Base-by-base conservation (phyloP, 495 filamentous ascomycete species). In the Hypomontagnella submonticulosa region DNA sequence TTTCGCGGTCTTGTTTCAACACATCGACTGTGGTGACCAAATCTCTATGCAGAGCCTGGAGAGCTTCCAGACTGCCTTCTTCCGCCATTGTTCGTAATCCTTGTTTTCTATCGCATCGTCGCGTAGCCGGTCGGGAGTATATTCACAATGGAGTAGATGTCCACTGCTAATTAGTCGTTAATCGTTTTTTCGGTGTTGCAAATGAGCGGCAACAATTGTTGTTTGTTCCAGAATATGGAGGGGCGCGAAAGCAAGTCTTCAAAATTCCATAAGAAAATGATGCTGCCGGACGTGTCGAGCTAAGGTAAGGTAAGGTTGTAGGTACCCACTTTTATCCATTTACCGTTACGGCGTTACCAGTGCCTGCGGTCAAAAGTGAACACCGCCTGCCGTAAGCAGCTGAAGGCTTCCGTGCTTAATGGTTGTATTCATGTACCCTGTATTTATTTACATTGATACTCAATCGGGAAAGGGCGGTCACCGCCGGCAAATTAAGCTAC, bases 11-110 rank as follows among this genome's bases (percentile, higher is more conserved):
- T 83, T 66, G 55, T 43, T 69, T 72, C 27, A 74, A 83, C 18
- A 81, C 79, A 51, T 90, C 84, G 41, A 83, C 80, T 47, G 93
- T 79, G 44, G 87, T 85, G 61, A 87, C 77, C 49, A 97, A 84
- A 75, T 97, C 92, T 67, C 86, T 84, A 74, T 93, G 90, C 46
- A 97, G 83, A 75, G 83, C 88, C 74, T 89, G 86, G 61, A 96
- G 85, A 75, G 83, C 83, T 61, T 85, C 86, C 72, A 92, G 80
- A 55, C 80, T 83, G 69, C 85, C 83, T 56, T 82, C 73, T 44
- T 87, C 85, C 70, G 87, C 85, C 92, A 92, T 94, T 57, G 64
- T 76, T 64, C 40, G 50, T n/a, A 70, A 20, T 44, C 52, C 53
- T 60, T 51, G 63, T 42, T 60, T 53, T 43, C 56, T 66, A 71